Evolutionary conservation across 441 rosid genomes (phyloP).

Genomic region (Melastoma candidum): DNA sequence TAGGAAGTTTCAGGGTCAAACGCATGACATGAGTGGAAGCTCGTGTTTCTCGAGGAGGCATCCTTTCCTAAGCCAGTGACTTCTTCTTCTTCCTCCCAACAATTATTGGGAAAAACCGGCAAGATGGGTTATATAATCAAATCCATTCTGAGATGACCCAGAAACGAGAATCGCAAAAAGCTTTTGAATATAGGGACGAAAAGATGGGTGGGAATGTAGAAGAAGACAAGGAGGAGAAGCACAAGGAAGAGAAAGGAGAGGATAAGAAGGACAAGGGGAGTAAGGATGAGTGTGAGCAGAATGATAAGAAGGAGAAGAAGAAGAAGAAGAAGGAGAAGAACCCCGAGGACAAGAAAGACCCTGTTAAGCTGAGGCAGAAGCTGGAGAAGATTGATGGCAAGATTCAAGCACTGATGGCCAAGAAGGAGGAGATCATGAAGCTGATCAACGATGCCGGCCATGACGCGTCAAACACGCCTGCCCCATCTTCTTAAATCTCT

Average conservation of each 20-base stretch:
- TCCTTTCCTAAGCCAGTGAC: conserved; percentile 2
- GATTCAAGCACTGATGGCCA: conserved; percentile 37
- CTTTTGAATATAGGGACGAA: conserved; percentile 41
- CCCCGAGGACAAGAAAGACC: conserved; percentile 62
- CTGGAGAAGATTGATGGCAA: conserved; percentile 54
- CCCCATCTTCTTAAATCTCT: background rate
- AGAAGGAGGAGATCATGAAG: conserved; percentile 49
- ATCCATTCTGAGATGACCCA: no score
- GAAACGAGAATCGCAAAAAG: no score
- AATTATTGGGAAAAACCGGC: background rate
- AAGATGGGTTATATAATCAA: no score
- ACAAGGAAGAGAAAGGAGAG: conserved; percentile 8
- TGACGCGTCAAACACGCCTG: conserved; percentile 12
- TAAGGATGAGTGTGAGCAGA: conserved; percentile 27
- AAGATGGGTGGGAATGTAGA: conserved; percentile 28
- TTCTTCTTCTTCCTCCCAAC: background rate
- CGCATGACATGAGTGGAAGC: background rate
- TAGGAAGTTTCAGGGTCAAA: background rate
- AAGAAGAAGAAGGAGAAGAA: conserved; percentile 36
- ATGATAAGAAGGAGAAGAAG: conserved; percentile 38
- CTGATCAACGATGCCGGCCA: conserved; percentile 33
- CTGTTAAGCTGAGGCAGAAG: conserved; percentile 46
- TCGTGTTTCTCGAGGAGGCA: conserved; percentile 4
- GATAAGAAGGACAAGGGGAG: conserved; percentile 29
- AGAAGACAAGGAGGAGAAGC: conserved; percentile 16